Evolutionary conservation across 495 filamentous ascomycete species (phyloP).

Genomic region (Hyaloscypha variabilis): DNA sequence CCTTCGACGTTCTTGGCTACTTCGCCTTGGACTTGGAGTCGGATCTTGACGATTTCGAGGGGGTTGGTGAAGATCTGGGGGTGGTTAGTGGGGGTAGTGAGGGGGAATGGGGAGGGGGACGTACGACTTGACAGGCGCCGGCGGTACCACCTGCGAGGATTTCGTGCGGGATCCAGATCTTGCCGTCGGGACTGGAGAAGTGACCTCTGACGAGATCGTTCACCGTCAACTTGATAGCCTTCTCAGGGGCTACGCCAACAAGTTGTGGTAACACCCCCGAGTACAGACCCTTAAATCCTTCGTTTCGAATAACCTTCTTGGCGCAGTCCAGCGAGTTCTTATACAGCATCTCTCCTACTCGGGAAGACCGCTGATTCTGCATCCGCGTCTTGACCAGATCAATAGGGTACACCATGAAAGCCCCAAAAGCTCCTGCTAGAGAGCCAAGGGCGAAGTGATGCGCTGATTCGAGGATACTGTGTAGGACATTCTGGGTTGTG

Average conservation of each 20-base stretch:
- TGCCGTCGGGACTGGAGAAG: conserved; percentile 75
- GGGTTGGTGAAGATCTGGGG: conserved; percentile 91
- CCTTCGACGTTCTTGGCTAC: conserved; percentile 86
- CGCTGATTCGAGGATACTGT: conserved; percentile 71
- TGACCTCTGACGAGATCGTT: conserved; percentile 86
- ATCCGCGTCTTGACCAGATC: conserved; percentile 98
- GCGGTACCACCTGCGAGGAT: conserved; percentile 87
- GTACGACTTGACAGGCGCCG: conserved; percentile 94
- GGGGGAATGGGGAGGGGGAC: conserved; percentile 40
- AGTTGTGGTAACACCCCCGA: conserved; percentile 93
- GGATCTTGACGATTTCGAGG: conserved; percentile 98
- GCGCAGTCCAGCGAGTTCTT: conserved; percentile 96
- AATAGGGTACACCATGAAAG: conserved; percentile 99
- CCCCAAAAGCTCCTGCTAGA: conserved; percentile 92
- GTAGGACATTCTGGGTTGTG: conserved; percentile 51
- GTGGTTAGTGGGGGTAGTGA: conserved; percentile 11
- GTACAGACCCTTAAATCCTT: conserved; percentile 87
- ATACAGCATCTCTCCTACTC: conserved; percentile 86
- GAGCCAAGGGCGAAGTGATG: conserved; percentile 90
- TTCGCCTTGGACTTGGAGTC: conserved; percentile 96
- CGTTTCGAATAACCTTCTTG: conserved; percentile 87
- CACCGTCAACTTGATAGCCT: conserved; percentile 98
- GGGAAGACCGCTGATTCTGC: conserved; percentile 88
- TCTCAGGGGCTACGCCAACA: conserved; percentile 96
- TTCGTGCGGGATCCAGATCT: conserved; percentile 74